Evolutionary conservation across 2,329 filamentous ascomycete species (phyloP), one percentile per base, ranked within the genome.

Genomic region (Cladosporium sp.): DNA sequence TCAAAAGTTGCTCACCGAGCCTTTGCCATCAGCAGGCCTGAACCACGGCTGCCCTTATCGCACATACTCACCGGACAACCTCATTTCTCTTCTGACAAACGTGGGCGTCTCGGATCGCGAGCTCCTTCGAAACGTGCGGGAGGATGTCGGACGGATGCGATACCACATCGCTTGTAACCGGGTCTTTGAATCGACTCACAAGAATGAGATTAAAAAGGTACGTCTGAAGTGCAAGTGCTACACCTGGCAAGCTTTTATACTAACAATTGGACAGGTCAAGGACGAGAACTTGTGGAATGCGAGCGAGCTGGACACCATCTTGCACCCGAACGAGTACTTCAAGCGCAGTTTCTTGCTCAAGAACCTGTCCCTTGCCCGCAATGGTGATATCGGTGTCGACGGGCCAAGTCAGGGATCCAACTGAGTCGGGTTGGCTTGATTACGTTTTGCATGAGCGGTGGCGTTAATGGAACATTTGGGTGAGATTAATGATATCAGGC

Each of bases 301-400:
- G 6, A 84, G 85, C 15, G 90, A 96, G 71, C 79, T 96, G 40
- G 93, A 97, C 74, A 97, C 93, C 0, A 96, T 99, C 70, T 87
- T 96, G 20, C 94, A 99, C 74, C 94, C 94, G 10, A 99, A 99
- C 72, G 92, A 93, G 63, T 99, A 97, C 75, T 99, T 97, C 75
- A 97, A 96, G 80, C 83, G 93, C 57, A 96, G 91, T 71, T 97
- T 91, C 73, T 68, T 95, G 65, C 77, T 99, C 60, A 96, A 91
- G 78, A 90, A 94, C 70, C 73, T 95, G 24, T 86, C 78, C 1
- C 73, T 71, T n/a, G 48, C 40, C 19, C 62, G 69, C 53, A 68
- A 57, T 54, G 71, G 71, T 12, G 71, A 73, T 58, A 57, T 73
- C 32, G 71, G 71, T 12, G 64, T 73, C n/a, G 71, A 72, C 49